Base-by-base conservation (phyloP, 2,329 filamentous ascomycete species). In the Colletotrichum camelliae region DNA sequence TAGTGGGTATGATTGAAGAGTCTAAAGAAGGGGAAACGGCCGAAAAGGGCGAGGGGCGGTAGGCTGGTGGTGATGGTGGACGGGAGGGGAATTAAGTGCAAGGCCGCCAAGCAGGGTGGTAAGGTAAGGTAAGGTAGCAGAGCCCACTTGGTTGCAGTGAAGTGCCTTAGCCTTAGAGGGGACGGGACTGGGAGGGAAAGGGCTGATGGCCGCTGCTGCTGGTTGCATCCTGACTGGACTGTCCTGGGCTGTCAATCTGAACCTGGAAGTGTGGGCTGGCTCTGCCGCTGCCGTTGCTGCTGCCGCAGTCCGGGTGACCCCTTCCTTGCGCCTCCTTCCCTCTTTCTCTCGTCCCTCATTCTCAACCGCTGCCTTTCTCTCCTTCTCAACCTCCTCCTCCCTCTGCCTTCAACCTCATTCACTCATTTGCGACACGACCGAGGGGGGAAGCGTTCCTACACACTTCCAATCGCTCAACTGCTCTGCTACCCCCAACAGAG, bases 131-230 rank as follows among this genome's bases (percentile, higher is more conserved):
- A 70, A 66, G 65, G 60, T 61, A 70, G 52, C 68, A 70, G 29
- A 70, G 39, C 68, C 68, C 68, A 66, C 68, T 66, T 35, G 60
- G 67, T 39, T 48, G 43, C 67, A 48, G 68, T 61, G 68, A 67
- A 48, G n/a, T 48, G n/a, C 39, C 27, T 29, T 58, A 58, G 21
- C 39, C 39, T 43, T 48, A 48, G 43, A 48, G n/a, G 43, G 43
- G 43, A 48, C 43, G 43, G 43, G 43, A 48, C n/a, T 48, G 43
- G 52, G 24, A 58, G 55, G 21, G 43, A 48, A 48, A 48, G 43
- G 43, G 43, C 43, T 48, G 43, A 48, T 48, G 10, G 31, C 12
- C 18, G 52, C 13, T 57, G 55, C 18, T 68, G 60, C 60, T 48
- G 39, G 39, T 48, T 48, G 39, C 39, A 48, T 64, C 60, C 35